Evolutionary conservation across 345 rosid species (phyloP), one percentile per base, ranked within the genome.

Genomic region (Euphorbia peplus): DNA sequence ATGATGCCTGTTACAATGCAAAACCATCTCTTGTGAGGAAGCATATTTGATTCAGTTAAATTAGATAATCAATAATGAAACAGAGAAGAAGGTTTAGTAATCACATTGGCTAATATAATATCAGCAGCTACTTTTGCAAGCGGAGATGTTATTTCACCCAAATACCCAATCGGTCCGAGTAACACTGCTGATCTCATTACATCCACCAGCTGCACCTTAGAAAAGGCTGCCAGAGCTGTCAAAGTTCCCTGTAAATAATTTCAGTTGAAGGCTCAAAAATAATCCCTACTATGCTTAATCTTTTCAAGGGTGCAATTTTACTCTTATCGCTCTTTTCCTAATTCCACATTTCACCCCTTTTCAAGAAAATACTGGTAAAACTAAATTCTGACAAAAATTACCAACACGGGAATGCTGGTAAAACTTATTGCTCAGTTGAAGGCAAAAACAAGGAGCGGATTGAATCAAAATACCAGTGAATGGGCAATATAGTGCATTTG

Each of bases 401-500:
- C 42, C 1, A 8, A 4, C 42, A 8, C n/a, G n/a, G n/a, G n/a
- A n/a, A n/a, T n/a, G n/a, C n/a, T n/a, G n/a, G n/a, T n/a, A n/a
- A n/a, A n/a, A n/a, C n/a, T n/a, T n/a, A n/a, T n/a, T n/a, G n/a
- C n/a, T n/a, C n/a, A n/a, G n/a, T n/a, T n/a, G n/a, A n/a, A 39
- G 6, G 42, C 42, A 39, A 39, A 39, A 39, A 39, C 8, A 39
- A 39, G 10, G 11, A 39, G 42, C 22, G 10, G 2, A 67, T 1
- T 26, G 16, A 18, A 26, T 22, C 4, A 35, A 22, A 9, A 25
- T 68, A 81, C 84, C 81, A 78, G 63, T 42, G 84, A 81, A 60
- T 81, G 82, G 5, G 74, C 80, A 29, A 70, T 78, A 60, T 78
- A 81, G 67, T 78, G 84, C 69, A 72, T 26, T 5, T 75, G 76